These are phyloP conservation scores for Mycena sanguinolenta DNA, from an alignment of 768 basidiomycete species.

Conservation along the genomic window DNA sequence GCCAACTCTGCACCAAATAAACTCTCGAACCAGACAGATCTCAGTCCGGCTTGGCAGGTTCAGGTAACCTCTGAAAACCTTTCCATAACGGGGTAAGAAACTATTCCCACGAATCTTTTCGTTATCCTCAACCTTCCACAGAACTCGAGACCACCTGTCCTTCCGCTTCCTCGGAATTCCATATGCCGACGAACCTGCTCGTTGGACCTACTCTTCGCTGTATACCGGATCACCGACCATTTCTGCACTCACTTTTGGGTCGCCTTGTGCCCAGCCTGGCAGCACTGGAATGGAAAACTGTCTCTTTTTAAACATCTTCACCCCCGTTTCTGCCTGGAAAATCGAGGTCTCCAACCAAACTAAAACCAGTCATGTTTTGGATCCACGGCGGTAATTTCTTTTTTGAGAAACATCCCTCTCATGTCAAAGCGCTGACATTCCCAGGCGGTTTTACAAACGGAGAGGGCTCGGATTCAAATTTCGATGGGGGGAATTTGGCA, in stretches of 20 bases:
- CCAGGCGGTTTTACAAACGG: conserved; percentile 47
- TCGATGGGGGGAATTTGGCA: conserved; percentile 59
- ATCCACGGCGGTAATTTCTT: conserved; percentile 62
- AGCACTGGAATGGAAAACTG: conserved; percentile 54
- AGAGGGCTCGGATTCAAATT: conserved; percentile 53
- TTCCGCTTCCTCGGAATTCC: conserved; percentile 69
- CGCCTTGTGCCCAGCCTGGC: conserved; percentile 47
- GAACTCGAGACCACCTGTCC: conserved; percentile 57
- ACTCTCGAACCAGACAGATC: conserved; percentile 31
- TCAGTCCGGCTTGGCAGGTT: conserved; percentile 33
- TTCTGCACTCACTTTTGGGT: conserved; percentile 48
- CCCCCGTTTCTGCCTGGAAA: conserved; percentile 51
- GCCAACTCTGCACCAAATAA: conserved; percentile 34
- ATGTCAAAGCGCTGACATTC: too few relatives aligned
- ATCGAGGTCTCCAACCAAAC: conserved; percentile 28
- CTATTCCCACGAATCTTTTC: neutral
- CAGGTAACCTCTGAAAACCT: conserved; percentile 21
- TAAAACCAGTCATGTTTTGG: conserved; percentile 63
- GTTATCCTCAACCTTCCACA: neutral
- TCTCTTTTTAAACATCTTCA: conserved; percentile 62
- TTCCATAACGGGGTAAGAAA: conserved; percentile 22
- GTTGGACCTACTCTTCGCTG: conserved; percentile 60
- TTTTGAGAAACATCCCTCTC: too few relatives aligned
- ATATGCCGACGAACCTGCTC: conserved; percentile 57
- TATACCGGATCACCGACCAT: conserved; percentile 43